Evolutionary conservation across 208 protist species (phyloP).

Genomic region (Giardia muris): DNA sequence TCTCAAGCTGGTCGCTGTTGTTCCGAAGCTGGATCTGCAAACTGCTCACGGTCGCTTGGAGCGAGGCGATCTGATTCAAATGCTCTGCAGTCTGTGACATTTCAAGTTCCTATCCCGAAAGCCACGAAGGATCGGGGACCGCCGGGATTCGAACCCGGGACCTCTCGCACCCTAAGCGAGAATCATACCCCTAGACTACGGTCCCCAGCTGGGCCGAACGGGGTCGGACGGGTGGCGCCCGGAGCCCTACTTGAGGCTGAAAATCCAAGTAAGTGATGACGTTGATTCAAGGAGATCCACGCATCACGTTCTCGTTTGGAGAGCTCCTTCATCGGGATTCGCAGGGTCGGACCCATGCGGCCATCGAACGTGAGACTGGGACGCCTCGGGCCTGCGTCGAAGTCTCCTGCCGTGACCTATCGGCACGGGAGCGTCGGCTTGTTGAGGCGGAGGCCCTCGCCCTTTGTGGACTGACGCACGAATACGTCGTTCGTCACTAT

Average conservation of each 20-base stretch:
- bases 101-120: too few relatives aligned
- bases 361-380: too few relatives aligned
- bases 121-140: not conserved
- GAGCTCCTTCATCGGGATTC: too few relatives aligned
- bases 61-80: not conserved
- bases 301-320: too few relatives aligned
- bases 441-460: not conserved
- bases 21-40: not conserved
- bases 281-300: too few relatives aligned
- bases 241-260: too few relatives aligned
- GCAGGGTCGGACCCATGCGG: too few relatives aligned
- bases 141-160: not conserved
- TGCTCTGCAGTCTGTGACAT: too few relatives aligned
- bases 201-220: not conserved
- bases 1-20: not conserved
- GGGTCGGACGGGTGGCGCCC: too few relatives aligned
- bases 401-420: too few relatives aligned
- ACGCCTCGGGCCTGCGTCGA: too few relatives aligned
- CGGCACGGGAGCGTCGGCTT: not conserved
- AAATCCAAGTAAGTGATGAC: too few relatives aligned
- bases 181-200: conserved; percentile 5
- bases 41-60: not conserved
- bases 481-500: not conserved
- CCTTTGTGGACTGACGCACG: not conserved
- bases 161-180: conserved; percentile 8